These are phyloP conservation scores for Candida sanyiensis DNA, from an alignment of 805 yeast species.

Conservation along the genomic window DNA sequence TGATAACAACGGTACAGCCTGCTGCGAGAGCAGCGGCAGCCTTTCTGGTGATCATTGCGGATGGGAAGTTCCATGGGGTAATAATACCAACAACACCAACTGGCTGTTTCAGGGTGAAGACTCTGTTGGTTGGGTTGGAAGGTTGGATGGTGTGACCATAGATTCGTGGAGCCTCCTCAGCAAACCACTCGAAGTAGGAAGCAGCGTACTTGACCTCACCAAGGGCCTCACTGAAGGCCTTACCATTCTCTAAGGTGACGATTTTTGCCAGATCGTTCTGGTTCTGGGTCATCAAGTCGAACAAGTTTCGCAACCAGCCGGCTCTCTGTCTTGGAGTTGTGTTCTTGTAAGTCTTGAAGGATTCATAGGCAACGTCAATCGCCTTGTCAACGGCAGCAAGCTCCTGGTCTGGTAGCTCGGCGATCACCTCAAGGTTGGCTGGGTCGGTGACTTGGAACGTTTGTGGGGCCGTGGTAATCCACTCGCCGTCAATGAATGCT, in stretches of 20 bases:
- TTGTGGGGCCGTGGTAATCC: conserved; percentile 45
- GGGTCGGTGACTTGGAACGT: conserved; percentile 70
- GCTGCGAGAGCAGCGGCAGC: conserved; percentile 63
- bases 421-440: conserved; percentile 53
- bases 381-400: conserved; percentile 53
- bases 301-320: conserved; percentile 43
- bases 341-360: conserved; percentile 41
- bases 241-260: conserved; percentile 57
- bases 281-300: conserved; percentile 47
- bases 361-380: conserved; percentile 41
- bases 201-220: conserved; percentile 59
- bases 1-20: conserved; percentile 55
- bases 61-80: conserved; percentile 66
- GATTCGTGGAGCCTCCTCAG: conserved; percentile 55
- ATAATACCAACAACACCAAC: conserved; percentile 60
- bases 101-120: conserved; percentile 51
- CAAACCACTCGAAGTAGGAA: conserved; percentile 83
- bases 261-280: conserved; percentile 51
- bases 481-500: conserved; percentile 67
- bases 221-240: conserved; percentile 45
- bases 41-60: conserved; percentile 62
- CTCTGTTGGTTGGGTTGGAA: conserved; percentile 43
- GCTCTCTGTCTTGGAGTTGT: conserved; percentile 48
- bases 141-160: conserved; percentile 57
- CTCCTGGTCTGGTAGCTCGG: conserved; percentile 58